Conservation (phyloP, 176 grass and related monocot genomes). For the Ananas comosus region DNA sequence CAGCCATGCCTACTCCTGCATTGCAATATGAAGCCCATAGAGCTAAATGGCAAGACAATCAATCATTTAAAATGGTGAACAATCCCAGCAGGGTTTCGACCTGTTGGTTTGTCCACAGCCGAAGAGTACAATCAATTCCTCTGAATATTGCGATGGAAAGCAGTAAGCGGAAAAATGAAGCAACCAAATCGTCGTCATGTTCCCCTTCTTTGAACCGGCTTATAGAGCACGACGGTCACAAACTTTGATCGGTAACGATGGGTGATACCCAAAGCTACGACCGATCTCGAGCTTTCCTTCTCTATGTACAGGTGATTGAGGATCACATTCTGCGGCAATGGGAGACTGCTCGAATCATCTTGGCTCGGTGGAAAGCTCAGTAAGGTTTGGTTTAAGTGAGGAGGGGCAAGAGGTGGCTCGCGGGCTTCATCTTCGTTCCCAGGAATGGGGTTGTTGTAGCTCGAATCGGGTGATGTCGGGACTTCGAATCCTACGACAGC, state of each 20-base stretch:
- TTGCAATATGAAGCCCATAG: neutral
- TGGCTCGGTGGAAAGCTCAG: constrained; percentile 68
- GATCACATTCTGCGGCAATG: constrained; percentile 68
- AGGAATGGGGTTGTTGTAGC: constrained; percentile 71
- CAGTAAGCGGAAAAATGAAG: neutral
- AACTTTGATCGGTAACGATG: constrained; percentile 80
- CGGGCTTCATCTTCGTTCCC: constrained; percentile 74
- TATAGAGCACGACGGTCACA: constrained; percentile 88
- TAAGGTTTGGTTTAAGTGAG: constrained; percentile 70
- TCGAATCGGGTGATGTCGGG: constrained; percentile 71
- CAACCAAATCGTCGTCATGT: neutral
- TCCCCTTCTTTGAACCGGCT: constrained; percentile 82
- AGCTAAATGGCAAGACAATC: neutral
- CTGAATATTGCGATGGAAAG: neutral
- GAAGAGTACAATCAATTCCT: neutral
- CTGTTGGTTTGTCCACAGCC: neutral
- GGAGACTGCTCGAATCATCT: constrained; percentile 53
- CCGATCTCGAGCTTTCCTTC: constrained; percentile 75
- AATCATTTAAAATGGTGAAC: neutral
- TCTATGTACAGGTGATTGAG: constrained; percentile 98
- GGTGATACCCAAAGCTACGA: constrained; percentile 73
- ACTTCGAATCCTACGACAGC: constrained; percentile 87
- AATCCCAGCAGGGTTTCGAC: neutral
- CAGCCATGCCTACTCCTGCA: neutral
- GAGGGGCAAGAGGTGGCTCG: constrained; percentile 62